Evolutionary conservation across 768 basidiomycete genomes (phyloP), one percentile per base, ranked within the genome.

Genomic region (Naganishia onofrii): DNA sequence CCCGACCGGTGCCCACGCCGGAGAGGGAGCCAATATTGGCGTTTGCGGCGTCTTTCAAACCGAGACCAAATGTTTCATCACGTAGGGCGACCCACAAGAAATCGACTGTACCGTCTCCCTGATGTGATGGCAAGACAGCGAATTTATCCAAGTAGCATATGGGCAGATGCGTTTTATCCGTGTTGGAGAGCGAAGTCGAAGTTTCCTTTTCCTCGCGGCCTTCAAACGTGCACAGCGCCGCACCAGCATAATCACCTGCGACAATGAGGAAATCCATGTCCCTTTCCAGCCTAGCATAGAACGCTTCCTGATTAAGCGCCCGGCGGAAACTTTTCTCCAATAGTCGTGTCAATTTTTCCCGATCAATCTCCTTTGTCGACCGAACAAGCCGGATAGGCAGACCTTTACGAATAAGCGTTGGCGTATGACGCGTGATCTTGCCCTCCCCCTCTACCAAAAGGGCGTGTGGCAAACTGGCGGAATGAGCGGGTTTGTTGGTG

Each of bases 81-180:
- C 98, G 93, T 60, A 99, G 83, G 19, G 94, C 94, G 52, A 97
- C 95, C 96, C 96, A 99, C 44, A 99, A 84, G 83, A 99, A 99
- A 83, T 99, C 96, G 69, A 98, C 96, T 0, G 96, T 98, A 21
- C 96, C 96, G 76, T 98, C 95, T 26, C 96, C 96, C 81, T 99
- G 96, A 77, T 97, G 88, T 70, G 85, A 88, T 2, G 96, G 96
- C 46, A 94, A 85, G 48, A 99, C 93, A 19, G 94, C 95, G 79
- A 99, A 99, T 82, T 99, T 99, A 85, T 99, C 96, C 57, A 99
- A 87, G 82, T 99, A 99, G 19, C 91, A 88, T 71, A 95, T 87
- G 7, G 89, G 86, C 13, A 54, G 38, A 10, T 69, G 67, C 23
- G n/a, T n/a, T 17, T 57, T 57, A 12, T 58, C 68, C n/a, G 77